Conservation (phyloP, 805 yeast species). For the Pichia thaimueangensis region DNA sequence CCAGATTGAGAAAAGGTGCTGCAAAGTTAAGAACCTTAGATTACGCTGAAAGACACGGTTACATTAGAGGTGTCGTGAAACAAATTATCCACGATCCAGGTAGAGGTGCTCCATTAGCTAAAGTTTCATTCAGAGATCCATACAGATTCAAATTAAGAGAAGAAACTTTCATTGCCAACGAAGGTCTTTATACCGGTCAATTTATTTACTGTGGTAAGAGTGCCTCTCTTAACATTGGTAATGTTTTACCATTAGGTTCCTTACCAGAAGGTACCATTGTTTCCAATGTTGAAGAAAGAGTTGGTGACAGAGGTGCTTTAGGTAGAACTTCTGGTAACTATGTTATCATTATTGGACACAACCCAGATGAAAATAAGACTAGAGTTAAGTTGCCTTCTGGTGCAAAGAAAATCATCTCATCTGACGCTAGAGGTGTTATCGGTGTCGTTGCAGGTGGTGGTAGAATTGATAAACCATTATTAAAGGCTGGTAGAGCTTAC, state of each 20-base stretch:
- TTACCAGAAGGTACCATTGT: constrained; percentile 99
- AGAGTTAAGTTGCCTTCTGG: constrained; percentile 99
- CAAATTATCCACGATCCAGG: constrained; percentile 99
- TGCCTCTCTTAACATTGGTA: constrained; percentile 95
- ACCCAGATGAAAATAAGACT: constrained; percentile 98
- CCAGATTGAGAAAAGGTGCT: constrained; percentile 99
- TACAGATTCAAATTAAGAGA: constrained; percentile 97
- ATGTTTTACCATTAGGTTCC: constrained; percentile 92
- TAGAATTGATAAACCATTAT: constrained; percentile 98
- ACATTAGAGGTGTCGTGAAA: constrained; percentile 98
- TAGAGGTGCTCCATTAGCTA: constrained; percentile 99
- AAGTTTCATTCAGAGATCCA: constrained; percentile 99
- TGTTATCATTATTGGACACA: constrained; percentile 98
- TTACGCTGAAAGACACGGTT: constrained; percentile 99
- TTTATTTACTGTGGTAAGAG: constrained; percentile 98
- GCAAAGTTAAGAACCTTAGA: constrained; percentile 99
- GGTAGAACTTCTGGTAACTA: constrained; percentile 99
- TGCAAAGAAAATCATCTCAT: constrained; percentile 93
- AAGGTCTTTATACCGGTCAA: constrained; percentile 99
- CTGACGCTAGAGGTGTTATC: constrained; percentile 98
- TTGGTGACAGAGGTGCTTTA: constrained; percentile 99
- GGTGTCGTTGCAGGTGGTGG: constrained; percentile 99
- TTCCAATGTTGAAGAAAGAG: constrained; percentile 96
- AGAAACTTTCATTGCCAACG: constrained; percentile 98
- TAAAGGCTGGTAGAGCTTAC: constrained; percentile 99